These are phyloP conservation scores for Solanum commersonii DNA, from an alignment of 257 asterid species.

Conservation along the genomic window DNA sequence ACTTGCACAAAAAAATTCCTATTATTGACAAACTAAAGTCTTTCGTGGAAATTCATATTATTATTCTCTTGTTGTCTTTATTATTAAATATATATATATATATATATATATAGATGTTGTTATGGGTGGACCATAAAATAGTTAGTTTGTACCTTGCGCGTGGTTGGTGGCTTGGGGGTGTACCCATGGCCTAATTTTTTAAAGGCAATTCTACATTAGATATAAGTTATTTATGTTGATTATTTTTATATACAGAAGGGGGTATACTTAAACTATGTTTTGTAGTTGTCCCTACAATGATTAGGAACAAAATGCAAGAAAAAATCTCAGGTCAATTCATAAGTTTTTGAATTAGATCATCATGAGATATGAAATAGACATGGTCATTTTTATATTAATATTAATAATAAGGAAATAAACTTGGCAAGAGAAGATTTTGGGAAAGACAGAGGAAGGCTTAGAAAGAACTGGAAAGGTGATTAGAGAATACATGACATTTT, in stretches of 20 bases:
- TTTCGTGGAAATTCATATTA: background rate
- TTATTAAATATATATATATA: background rate
- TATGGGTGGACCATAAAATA: background rate
- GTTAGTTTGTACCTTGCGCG: background rate
- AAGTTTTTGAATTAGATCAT: background rate
- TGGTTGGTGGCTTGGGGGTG: background rate
- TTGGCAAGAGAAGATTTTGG: background rate
- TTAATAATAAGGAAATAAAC: background rate
- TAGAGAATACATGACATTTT: background rate
- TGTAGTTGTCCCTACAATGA: background rate
- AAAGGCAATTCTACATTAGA: background rate
- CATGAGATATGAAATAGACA: background rate
- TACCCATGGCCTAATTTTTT: background rate
- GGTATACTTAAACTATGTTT: background rate
- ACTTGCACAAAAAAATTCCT: background rate
- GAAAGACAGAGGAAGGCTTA: background rate
- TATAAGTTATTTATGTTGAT: background rate
- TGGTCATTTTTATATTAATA: background rate
- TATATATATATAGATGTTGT: background rate
- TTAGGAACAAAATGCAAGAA: background rate
- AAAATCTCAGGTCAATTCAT: background rate
- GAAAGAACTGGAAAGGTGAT: background rate
- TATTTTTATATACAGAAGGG: background rate
- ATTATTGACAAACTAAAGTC: background rate
- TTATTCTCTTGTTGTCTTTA: background rate